phyloP scores from a whole-genome alignment of 2,329 filamentous ascomycete species.

The Phoma herbarum region DNA sequence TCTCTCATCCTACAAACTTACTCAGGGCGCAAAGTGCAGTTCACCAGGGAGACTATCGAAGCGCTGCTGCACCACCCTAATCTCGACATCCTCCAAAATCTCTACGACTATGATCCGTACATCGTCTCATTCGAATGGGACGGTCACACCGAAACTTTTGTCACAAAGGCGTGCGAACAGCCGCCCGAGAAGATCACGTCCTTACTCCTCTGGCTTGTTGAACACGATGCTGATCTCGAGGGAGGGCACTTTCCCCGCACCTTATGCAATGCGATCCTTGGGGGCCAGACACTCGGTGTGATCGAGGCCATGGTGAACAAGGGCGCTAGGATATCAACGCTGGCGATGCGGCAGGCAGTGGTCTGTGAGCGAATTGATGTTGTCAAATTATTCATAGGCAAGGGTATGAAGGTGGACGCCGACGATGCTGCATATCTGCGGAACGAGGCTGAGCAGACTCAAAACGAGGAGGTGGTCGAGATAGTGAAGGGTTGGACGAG shows the following conservation, averaged over 20 bases:
- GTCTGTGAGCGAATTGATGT: constrained; percentile 16
- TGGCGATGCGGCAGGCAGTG: constrained; percentile 15
- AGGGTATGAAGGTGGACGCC: background rate
- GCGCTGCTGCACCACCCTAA: constrained; percentile 10
- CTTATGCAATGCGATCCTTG: constrained; percentile 8
- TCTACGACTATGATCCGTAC: constrained; percentile 17
- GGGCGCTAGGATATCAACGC: constrained; percentile 5
- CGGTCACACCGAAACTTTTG: constrained; percentile 14
- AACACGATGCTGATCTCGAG: constrained; percentile 17
- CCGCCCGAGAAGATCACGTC: constrained; percentile 16
- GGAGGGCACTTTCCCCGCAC: constrained; percentile 4
- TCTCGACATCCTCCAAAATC: constrained; percentile 14
- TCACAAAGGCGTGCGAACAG: constrained; percentile 23
- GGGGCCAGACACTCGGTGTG: constrained; percentile 11
- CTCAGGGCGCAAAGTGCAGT: constrained; percentile 9
- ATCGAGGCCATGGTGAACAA: constrained; percentile 18
- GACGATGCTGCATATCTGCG: constrained; percentile 8
- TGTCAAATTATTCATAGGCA: constrained; percentile 10
- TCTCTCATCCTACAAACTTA: constrained; percentile 13
- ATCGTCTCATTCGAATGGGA: constrained; percentile 18
- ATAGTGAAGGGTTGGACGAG: constrained; percentile 4
- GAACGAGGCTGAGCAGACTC: constrained; percentile 13
- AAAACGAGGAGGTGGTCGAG: constrained; percentile 6
- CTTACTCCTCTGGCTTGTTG: constrained; percentile 14
- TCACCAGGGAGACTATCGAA: constrained; percentile 4